Base-by-base conservation (phyloP, 305 asterid species). In the Fraxinus dipetala region DNA sequence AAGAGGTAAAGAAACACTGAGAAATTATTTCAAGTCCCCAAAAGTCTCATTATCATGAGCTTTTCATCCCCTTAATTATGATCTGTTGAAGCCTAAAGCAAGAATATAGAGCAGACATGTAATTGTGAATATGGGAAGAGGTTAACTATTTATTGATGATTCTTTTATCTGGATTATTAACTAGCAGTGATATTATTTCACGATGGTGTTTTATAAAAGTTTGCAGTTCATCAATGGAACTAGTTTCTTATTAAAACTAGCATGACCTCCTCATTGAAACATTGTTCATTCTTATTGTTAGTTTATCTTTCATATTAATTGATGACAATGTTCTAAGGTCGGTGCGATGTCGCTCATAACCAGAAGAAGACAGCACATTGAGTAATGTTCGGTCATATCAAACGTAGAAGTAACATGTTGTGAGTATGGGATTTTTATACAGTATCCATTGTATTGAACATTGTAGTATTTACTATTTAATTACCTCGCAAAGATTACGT, bases 1-100 rank as follows among this genome's bases (percentile, higher is more conserved):
- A 69, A 69, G 75, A 69, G 40, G 75, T n/a, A 13, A 69, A 69
- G 75, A 69, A 16, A 3, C 75, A 30, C 75, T 69, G 75, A 69
- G 8, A 69, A 69, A 31, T 14, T 11, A 31, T 11, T 28, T 67
- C 38, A 67, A 28, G 9, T 67, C 74, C 38, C 38, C 4, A 32
- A 67, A 28, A 67, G 74, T 67, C 9, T 54, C 10, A 16, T n/a
- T 56, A 18, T 56, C 28, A 40, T 40, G 48, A 56, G 67, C 28
- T 56, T 56, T 18, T 56, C 67, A 6, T 14, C 73, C 5, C 18
- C 18, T 26, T 69, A 51, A 51, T 51, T 51, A n/a, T 69, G 75
- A 30, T 30, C n/a, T 69, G 75, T 69, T 69, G 75, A 69, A 28
- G 40, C 10, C 35, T 31, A 28, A 14, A 69, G 24, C 43, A 30